Evolutionary conservation across 352 stramenopile genomes (phyloP).

Genomic region (Pythium pyrilobum): DNA sequence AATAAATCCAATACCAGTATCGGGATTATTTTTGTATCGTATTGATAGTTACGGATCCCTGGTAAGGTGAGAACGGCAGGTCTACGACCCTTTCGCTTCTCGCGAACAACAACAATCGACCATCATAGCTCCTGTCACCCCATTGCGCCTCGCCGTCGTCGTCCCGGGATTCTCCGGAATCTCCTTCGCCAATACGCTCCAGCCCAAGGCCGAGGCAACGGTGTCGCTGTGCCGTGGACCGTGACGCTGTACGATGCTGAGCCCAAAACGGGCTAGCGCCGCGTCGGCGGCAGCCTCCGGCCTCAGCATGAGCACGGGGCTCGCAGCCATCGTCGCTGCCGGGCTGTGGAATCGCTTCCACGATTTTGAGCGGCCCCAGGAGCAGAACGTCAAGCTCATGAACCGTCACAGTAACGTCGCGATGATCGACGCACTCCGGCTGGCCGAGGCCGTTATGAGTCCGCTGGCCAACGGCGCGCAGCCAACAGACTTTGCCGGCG

Average conservation of each 20-base stretch:
- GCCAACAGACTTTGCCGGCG: neutral
- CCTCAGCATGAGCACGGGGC: conserved; percentile 2
- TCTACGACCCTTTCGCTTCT: too few relatives aligned
- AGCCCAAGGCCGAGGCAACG: neutral
- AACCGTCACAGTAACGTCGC: conserved; percentile 22
- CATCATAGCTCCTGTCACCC: too few relatives aligned
- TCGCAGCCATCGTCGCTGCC: conserved; percentile 5
- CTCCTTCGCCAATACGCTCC: conserved; percentile 8
- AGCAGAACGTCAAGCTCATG: conserved; percentile 9
- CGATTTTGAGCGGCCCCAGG: conserved; percentile 12
- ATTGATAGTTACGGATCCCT: too few relatives aligned
- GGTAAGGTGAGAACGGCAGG: too few relatives aligned
- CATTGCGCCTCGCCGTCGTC: too few relatives aligned
- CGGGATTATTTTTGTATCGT: too few relatives aligned
- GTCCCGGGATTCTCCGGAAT: too few relatives aligned
- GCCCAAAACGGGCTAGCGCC: neutral
- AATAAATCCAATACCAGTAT: too few relatives aligned
- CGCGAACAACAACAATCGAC: too few relatives aligned
- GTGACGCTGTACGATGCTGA: conserved; percentile 1
- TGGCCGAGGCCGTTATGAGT: conserved; percentile 3
- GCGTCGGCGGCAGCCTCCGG: conserved; percentile 10
- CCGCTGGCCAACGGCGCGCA: neutral
- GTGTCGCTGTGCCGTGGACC: neutral
- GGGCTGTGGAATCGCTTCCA: conserved; percentile 16
- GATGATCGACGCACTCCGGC: conserved; percentile 20